Base-by-base conservation (phyloP, 2,329 filamentous ascomycete genomes). In the Colletotrichum musicola region DNA sequence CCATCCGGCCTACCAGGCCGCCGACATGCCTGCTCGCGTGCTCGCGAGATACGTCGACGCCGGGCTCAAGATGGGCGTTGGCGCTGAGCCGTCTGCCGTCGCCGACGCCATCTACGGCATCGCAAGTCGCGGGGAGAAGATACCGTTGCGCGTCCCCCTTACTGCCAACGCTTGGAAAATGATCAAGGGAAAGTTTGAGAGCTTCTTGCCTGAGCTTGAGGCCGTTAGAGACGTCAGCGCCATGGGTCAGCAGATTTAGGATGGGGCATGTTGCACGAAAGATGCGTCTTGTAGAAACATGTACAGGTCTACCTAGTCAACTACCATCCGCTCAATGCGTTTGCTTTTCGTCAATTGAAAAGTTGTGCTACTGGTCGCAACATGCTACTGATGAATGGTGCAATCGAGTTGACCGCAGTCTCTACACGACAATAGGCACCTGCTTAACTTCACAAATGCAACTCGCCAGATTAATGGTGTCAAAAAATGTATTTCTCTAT, bases 131-230 rank as follows among this genome's bases (percentile, higher is more conserved):
- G 79, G 78, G 0, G 54, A 76, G 47, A 69, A 73, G 7, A 77
- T 84, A 18, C 82, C 83, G 3, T 72, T 85, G 44, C 76, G 81
- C 4, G 71, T 84, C 35, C 81, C 82, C 2, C 71, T 85, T 0
- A 82, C 82, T 4, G 66, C 75, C 10, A 80, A 81, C 58, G 73
- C 80, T 14, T 83, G 76, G 72, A 72, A 73, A 7, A 73, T 81
- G 61, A 74, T 81, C 57, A 74, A 70, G 55, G 64, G 40, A 30
- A 79, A 80, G 47, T 46, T 77, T 1, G 77, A 80, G 13, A 70
- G 60, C 42, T 71, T 71, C 18, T 74, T 75, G 63, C 74, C 71
- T 35, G 75, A 77, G n/a, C 69, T 81, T 13, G 77, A 79, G 1
- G 74, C 78, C 25, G 63, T 79, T n/a, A 80, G 77, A 55, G 75